Evolutionary conservation across 768 basidiomycete genomes (phyloP).

Genomic region (Tulasnella sp.): DNA sequence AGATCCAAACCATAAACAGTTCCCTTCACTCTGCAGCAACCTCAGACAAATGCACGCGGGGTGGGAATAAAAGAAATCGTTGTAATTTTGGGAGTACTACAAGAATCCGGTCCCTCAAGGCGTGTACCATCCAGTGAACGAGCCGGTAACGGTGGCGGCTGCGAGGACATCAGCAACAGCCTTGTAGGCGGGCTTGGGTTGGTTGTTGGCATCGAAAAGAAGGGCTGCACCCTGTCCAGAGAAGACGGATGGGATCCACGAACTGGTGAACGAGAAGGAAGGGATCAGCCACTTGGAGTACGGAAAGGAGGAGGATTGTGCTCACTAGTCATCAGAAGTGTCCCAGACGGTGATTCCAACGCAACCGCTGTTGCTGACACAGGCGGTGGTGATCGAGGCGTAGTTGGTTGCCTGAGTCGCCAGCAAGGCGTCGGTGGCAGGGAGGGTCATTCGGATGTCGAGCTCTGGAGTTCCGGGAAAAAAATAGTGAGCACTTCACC

Average conservation of each 20-base stretch:
- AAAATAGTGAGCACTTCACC: background rate
- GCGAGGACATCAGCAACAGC: conserved; percentile 24
- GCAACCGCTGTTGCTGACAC: conserved; percentile 36
- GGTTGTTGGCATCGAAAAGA: conserved; percentile 27
- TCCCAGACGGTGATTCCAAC: conserved; percentile 40
- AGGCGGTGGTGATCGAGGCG: conserved; percentile 50
- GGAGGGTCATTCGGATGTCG: conserved; percentile 58
- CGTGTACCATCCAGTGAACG: conserved; percentile 1
- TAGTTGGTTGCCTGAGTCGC: conserved; percentile 58
- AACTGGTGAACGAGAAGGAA: background rate
- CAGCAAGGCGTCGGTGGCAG: conserved; percentile 47
- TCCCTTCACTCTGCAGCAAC: no score
- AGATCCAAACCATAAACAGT: no score
- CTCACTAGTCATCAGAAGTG: conserved; percentile 36
- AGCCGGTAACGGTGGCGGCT: background rate
- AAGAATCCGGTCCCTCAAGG: background rate
- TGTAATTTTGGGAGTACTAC: background rate
- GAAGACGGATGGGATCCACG: conserved; percentile 36
- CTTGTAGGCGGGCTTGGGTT: conserved; percentile 27
- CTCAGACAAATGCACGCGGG: background rate
- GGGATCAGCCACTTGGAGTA: background rate
- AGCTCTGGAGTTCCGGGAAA: conserved; percentile 41
- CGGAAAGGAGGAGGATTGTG: conserved; percentile 24
- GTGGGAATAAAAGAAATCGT: background rate
- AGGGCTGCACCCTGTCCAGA: conserved; percentile 32